These are phyloP conservation scores for Stagonosporopsis chrysanthemi DNA, from an alignment of 2,329 filamentous ascomycete genomes.

Conservation along the genomic window DNA sequence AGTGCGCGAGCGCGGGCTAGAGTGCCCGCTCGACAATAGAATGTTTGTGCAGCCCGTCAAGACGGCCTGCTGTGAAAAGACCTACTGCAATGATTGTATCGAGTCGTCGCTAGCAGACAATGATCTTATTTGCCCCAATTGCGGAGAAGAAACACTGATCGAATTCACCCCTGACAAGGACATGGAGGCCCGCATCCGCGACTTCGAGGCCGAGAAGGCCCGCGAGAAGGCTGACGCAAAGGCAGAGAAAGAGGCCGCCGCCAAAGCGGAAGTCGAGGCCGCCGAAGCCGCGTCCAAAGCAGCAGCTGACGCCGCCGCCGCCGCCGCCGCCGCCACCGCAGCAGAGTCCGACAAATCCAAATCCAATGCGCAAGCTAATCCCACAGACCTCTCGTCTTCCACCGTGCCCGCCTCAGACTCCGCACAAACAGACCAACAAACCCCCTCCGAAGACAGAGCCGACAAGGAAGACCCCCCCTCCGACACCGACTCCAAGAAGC, in stretches of 20 bases:
- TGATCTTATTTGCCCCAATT: conserved; percentile 95
- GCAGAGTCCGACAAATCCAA: conserved; percentile 11
- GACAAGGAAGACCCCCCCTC: conserved; percentile 38
- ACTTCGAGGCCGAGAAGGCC: conserved; percentile 67
- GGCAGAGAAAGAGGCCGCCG: conserved; percentile 49
- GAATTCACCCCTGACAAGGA: conserved; percentile 74
- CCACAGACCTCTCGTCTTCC: conserved; percentile 21
- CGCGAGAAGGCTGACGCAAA: conserved; percentile 52
- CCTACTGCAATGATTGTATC: conserved; percentile 99
- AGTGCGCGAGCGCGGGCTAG: conserved; percentile 83
- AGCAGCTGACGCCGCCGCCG: conserved; percentile 26
- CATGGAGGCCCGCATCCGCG: conserved; percentile 77
- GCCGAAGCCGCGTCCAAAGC: conserved; percentile 40
- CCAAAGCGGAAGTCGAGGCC: conserved; percentile 51
- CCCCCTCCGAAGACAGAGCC: not conserved
- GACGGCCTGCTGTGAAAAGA: conserved; percentile 97
- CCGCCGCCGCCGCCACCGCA: too few relatives aligned
- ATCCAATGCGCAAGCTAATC: conserved; percentile 11
- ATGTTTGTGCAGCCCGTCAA: conserved; percentile 99
- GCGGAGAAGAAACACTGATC: conserved; percentile 82
- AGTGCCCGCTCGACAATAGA: conserved; percentile 96
- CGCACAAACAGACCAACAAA: not conserved
- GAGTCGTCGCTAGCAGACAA: conserved; percentile 98
- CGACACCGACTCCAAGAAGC: conserved; percentile 71
- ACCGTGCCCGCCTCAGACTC: not conserved